Base-by-base conservation (phyloP, 768 basidiomycete species). In the Mycena galopus region DNA sequence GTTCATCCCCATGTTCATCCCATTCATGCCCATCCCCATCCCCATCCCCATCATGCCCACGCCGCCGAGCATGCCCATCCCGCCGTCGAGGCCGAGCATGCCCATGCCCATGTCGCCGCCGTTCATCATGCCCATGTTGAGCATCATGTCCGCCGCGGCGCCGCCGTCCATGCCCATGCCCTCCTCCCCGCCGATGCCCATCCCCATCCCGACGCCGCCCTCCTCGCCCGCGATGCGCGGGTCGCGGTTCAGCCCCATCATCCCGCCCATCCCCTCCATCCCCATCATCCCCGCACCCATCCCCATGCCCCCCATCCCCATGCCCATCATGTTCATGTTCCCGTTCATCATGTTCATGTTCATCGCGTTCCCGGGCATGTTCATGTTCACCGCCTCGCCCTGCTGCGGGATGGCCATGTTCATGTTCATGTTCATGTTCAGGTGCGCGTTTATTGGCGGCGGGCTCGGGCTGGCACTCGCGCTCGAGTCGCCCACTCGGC, bases 91-190 rank as follows among this genome's bases (percentile, higher is more conserved):
- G 2, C 69, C 69, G 8, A 65, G 69, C 70, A 71, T 71, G n/a
- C 64, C 63, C 19, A 64, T 44, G 2, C 42, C 50, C 50, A 47
- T 47, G 44, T n/a, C 67, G 57, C 66, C 73, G 42, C 55, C 57
- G 35, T 73, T 69, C 68, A 74, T 74, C 73, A 74, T 55, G 23
- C 73, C 73, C 73, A 74, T 71, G 21, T 74, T 74, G 65, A 74
- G 73, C 73, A 74, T 71, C 69, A 74, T 70, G 44, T 64, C 51
- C 32, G 68, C 63, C 25, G 66, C 50, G 29, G 64, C 73, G 19
- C 61, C 69, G 0, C 56, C 74, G 16, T 67, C 74, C 6, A 73
- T 64, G 14, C 75, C 72, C 39, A 67, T 47, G 4, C 60, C 65
- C 25, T 73, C 72, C 35, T 61, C 72, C 7, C 67, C 72, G 3